phyloP scores from a whole-genome alignment of 176 grass and related monocot species.

The Eremochloa ophiuroides region DNA sequence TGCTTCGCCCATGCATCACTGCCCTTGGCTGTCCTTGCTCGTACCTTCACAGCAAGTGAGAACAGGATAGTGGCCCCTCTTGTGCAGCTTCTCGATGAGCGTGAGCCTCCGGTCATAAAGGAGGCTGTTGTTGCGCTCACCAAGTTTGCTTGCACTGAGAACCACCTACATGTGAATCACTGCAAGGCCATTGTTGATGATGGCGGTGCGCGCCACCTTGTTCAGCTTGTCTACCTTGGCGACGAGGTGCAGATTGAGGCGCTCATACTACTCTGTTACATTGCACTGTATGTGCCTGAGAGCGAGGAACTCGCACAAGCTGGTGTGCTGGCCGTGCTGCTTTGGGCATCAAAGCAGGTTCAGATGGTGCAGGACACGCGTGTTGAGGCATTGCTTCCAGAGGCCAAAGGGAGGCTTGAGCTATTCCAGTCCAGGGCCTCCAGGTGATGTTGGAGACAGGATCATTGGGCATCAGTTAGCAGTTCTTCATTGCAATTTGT shows the following conservation, averaged over 20 bases:
- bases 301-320: slow-evolving; percentile 78
- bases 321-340: slow-evolving; percentile 58
- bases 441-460: slow-evolving; percentile 30
- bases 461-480: slow-evolving; percentile 20
- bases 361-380: slow-evolving; percentile 68
- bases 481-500: slow-evolving; percentile 15
- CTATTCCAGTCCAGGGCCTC: slow-evolving; percentile 66
- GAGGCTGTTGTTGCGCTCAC: slow-evolving; percentile 77
- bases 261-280: slow-evolving; percentile 70
- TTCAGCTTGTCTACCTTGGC: slow-evolving; percentile 82
- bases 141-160: slow-evolving; percentile 68
- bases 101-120: slow-evolving; percentile 54
- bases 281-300: slow-evolving; percentile 71
- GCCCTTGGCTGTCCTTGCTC: slow-evolving; percentile 69
- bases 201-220: slow-evolving; percentile 64
- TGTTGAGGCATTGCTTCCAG: slow-evolving; percentile 54
- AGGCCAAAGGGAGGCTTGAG: slow-evolving; percentile 58
- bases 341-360: slow-evolving; percentile 84
- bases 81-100: slow-evolving; percentile 75
- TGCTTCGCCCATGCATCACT: slow-evolving; percentile 70
- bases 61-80: slow-evolving; percentile 61
- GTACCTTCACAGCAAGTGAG: slow-evolving; percentile 80
- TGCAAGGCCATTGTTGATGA: slow-evolving; percentile 67
- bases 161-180: slow-evolving; percentile 70
- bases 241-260: slow-evolving; percentile 79